Percentiles rank a stretch among this genome's conserved stretches.
Conservation (phyloP, 352 stramenopile species). For the Phytopythium delawarense region DNA sequence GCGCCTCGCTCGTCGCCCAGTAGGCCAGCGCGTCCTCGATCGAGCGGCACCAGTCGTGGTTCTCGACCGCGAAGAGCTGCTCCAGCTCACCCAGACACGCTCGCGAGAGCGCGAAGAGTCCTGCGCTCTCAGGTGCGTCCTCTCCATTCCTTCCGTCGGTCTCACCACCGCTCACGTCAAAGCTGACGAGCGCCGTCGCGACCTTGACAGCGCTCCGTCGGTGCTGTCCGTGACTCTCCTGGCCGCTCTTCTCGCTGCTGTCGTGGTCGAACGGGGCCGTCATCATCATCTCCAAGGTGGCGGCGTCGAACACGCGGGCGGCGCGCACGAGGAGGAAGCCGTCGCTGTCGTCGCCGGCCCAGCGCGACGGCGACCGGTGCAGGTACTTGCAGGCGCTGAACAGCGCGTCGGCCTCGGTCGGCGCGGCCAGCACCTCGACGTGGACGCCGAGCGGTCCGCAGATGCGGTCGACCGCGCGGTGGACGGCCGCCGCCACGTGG, state of each 20-base stretch:
- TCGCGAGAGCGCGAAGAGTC: slow-evolving; percentile 15
- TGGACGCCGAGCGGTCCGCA: slow-evolving; percentile 6
- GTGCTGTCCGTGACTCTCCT: neutral
- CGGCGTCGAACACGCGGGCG: slow-evolving; percentile 16
- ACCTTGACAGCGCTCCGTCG: neutral
- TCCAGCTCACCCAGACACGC: slow-evolving; percentile 8
- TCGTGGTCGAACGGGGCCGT: neutral
- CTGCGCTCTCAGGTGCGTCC: slow-evolving; percentile 6
- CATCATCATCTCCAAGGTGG: slow-evolving; percentile 25
- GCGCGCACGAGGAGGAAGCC: slow-evolving; percentile 14
- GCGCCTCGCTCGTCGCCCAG: neutral
- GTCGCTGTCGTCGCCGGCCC: slow-evolving; percentile 4
- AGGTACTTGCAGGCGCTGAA: slow-evolving; percentile 1
- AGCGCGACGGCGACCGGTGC: neutral
- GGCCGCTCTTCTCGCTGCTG: neutral
- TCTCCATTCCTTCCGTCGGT: neutral
- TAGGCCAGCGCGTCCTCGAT: slow-evolving; percentile 2
- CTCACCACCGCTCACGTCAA: slow-evolving; percentile 11
- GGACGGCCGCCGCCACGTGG: neutral
- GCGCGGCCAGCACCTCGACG: slow-evolving; percentile 10
- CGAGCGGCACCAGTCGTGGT: slow-evolving; percentile 1
- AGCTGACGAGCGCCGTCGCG: slow-evolving; percentile 16
- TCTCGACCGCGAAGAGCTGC: slow-evolving; percentile 7
- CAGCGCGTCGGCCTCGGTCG: neutral
- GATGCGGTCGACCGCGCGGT: slow-evolving; percentile 4